These are phyloP conservation scores for Macaranga tanarius DNA, from an alignment of 441 rosid species.

Conservation along the genomic window DNA sequence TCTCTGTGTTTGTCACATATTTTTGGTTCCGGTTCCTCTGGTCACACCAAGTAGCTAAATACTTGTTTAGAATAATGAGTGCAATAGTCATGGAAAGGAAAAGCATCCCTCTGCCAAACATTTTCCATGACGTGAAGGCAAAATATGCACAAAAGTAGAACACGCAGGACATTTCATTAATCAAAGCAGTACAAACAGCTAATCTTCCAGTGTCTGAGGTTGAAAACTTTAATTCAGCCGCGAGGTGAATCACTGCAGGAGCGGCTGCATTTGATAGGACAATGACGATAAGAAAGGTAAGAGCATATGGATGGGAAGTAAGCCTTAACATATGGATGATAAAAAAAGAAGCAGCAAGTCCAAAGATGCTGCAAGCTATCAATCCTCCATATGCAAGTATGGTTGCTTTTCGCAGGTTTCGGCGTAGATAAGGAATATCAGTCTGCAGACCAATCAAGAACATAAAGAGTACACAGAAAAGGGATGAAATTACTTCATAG, in stretches of 20 bases:
- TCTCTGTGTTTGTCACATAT: conserved; percentile 58
- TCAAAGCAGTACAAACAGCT: conserved; percentile 52
- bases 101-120: conserved; percentile 33
- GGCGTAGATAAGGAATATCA: conserved; percentile 53
- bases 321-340: conserved; percentile 30
- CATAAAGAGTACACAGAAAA: conserved; percentile 63
- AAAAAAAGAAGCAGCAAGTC: conserved; percentile 37
- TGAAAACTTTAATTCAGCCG: conserved; percentile 65
- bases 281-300: conserved; percentile 38
- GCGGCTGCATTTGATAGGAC: conserved; percentile 65
- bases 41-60: conserved; percentile 58
- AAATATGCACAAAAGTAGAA: conserved; percentile 29
- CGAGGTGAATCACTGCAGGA: conserved; percentile 63
- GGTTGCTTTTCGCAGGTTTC: conserved; percentile 45
- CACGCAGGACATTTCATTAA: conserved; percentile 58
- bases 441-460: conserved; percentile 77
- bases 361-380: conserved; percentile 36
- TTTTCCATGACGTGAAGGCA: conserved; percentile 27
- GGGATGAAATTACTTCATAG: conserved; percentile 45
- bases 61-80: conserved; percentile 42
- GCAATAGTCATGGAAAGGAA: conserved; percentile 33
- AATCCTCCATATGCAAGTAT: conserved; percentile 47
- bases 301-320: conserved; percentile 20
- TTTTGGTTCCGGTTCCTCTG: conserved; percentile 50
- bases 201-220: conserved; percentile 67